Base-by-base conservation (phyloP, 352 stramenopile species). In the Phytopythium mirpurense region DNA sequence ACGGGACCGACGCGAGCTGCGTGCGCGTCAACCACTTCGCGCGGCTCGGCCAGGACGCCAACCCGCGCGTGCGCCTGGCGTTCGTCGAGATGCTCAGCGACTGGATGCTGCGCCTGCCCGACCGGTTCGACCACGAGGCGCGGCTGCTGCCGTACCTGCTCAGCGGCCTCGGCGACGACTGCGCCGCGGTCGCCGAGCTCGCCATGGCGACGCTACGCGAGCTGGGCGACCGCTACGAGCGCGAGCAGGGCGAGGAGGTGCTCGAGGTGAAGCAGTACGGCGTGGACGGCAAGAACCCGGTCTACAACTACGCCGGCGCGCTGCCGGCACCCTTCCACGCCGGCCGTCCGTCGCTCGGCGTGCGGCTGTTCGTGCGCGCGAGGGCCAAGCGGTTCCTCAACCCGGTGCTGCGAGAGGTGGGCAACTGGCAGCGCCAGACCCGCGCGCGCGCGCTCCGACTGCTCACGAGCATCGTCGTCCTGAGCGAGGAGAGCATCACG, bases 201-300 rank as follows among this genome's bases (percentile, higher is more conserved):
- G 90, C 90, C 21, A 64, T 97, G 45, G 43, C 77, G 23, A 91
- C 81, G 31, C 77, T 98, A 8, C 74, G 82, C 6, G 51, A 71
- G 31, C 63, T 91, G 10, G 80, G 83, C 12, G 58, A 67, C 4
- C 62, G 69, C 19, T 86, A 88, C 50, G 79, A 90, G 41, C 57
- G 73, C 24, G 83, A 93, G 15, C 78, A 90, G 40, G 73, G 67
- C 14, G 69, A 86, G 40, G 79, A 98, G 7, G 68, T 98, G 12
- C 78, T 98, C 31, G 93, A 98, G 66, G 73, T 95, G 34, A 89
- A 93, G 34, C 95, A 98, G 71, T 97, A 98, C 62, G 93, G 90
- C 23, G 75, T 98, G 9, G 95, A 98, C 59, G 95, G 93, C 23
- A 86, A 86, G 56, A 81, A 89, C 51, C 69, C 76, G 15, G 75